Evolutionary conservation across 352 stramenopile genomes (phyloP), one percentile per base, ranked within the genome.

Genomic region (Globisporangium acanthophoron): DNA sequence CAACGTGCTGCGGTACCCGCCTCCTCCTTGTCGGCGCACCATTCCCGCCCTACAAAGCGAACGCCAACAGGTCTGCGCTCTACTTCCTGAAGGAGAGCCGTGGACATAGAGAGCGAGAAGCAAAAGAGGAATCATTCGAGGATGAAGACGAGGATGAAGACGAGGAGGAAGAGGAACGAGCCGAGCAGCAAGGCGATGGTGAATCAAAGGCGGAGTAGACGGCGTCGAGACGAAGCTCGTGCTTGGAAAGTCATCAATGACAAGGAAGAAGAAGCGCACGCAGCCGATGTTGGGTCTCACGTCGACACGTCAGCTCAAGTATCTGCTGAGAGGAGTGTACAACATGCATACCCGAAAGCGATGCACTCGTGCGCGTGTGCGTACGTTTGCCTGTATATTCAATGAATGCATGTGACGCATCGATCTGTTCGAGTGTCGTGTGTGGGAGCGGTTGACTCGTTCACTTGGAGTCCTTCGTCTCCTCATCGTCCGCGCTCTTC

Each of bases 71-170:
- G 1, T 80, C 74, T 12, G 60, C 64, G 1, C 49, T 81, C 20
- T 77, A 81, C 45, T 84, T 79, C 49, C 57, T 81, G 47, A 61
- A 67, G 21, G 70, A 83, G 27, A 76, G 51, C 13, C 61, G 59
- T 13, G 18, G 44, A 6, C 45, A 51, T 21, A 9, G 37, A 6
- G 58, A 39, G 56, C 44, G n/a, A 27, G 24, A 46, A 56, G 24
- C 53, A 27, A 24, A 37, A 18, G 18, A 64, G 0, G 48, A 61
- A 0, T 1, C 24, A 27, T 27, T 27, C 24, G 29, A 63, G n/a
- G 51, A 61, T 13, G 39, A 54, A 15, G 46, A 73, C 24, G 29
- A 63, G n/a, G 51, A 61, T 13, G 39, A 54, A 15, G 46, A 73
- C 24, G 56, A 54, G 7, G 37, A 58, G 16, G 46, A 35, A n/a